phyloP scores from a whole-genome alignment of 176 grass and related monocot species.

The Cenchrus americanus region DNA sequence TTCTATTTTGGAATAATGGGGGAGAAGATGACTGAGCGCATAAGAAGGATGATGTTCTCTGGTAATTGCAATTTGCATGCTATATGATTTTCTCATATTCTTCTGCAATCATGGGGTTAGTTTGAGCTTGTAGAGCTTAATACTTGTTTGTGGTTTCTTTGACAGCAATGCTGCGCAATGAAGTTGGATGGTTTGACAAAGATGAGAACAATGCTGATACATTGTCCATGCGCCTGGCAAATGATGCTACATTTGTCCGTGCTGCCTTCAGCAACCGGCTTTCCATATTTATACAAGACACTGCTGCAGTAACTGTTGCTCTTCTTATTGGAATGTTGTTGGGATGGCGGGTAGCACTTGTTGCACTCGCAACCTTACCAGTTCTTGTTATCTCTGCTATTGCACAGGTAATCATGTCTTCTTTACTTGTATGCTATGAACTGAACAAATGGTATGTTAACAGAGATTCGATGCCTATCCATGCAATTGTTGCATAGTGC shows the following conservation, averaged over 20 bases:
- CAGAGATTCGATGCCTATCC: background rate
- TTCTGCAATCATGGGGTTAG: slow-evolving; percentile 36
- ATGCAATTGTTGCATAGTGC: background rate
- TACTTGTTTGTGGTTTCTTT: slow-evolving; percentile 45
- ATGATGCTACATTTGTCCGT: slow-evolving; percentile 98
- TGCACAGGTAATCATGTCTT: slow-evolving; percentile 76
- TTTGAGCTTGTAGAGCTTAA: slow-evolving; percentile 8
- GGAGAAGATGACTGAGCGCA: slow-evolving; percentile 99
- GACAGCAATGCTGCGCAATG: slow-evolving; percentile 92
- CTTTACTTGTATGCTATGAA: slow-evolving; percentile 24
- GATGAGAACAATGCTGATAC: slow-evolving; percentile 97
- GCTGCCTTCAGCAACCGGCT: slow-evolving; percentile 97
- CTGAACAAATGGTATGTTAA: slow-evolving; percentile 30
- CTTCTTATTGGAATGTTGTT: slow-evolving; percentile 95
- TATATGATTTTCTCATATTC: slow-evolving; percentile 22
- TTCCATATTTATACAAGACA: slow-evolving; percentile 99
- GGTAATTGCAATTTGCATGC: slow-evolving; percentile 57
- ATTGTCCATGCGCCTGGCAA: slow-evolving; percentile 92
- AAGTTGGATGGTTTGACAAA: slow-evolving; percentile 99
- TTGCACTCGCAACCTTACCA: slow-evolving; percentile 92
- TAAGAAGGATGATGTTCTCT: slow-evolving; percentile 99
- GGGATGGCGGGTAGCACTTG: slow-evolving; percentile 89
- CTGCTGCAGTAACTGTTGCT: slow-evolving; percentile 80
- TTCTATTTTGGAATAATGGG: slow-evolving; percentile 99
- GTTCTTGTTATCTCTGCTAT: slow-evolving; percentile 93